Percentiles rank a stretch among this genome's conserved stretches.
phyloP scores from a whole-genome alignment of 2,329 filamentous ascomycete genomes.

The Chaetomium globosum region DNA sequence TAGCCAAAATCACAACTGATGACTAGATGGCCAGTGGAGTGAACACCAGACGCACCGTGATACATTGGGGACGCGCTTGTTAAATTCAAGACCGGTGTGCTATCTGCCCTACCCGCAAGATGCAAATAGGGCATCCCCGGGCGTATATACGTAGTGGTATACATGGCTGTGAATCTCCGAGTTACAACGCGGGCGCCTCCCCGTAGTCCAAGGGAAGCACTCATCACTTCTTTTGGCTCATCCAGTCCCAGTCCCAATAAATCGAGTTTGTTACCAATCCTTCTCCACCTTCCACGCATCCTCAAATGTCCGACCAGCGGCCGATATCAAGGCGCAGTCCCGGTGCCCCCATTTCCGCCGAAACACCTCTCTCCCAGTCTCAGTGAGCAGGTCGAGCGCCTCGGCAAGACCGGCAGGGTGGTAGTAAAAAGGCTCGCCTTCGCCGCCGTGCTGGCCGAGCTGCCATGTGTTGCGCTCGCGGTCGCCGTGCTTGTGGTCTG shows the following conservation, averaged over 20 bases:
- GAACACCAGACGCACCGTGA: too few relatives aligned
- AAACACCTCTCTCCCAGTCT: constrained; percentile 49
- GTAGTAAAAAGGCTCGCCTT: constrained; percentile 58
- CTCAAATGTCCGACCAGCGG: constrained; percentile 38
- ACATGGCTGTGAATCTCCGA: too few relatives aligned
- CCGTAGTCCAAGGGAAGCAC: neutral
- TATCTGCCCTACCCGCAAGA: too few relatives aligned
- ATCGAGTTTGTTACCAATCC: constrained; percentile 39
- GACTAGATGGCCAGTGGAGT: too few relatives aligned
- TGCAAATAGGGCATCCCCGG: too few relatives aligned
- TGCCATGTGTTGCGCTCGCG: constrained; percentile 57
- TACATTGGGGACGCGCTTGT: too few relatives aligned
- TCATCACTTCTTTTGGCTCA: neutral
- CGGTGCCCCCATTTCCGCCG: constrained; percentile 49
- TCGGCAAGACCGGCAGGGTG: constrained; percentile 50
- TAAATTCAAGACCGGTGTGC: too few relatives aligned
- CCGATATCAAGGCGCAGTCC: constrained; percentile 42
- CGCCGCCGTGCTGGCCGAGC: constrained; percentile 52
- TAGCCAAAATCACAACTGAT: too few relatives aligned
- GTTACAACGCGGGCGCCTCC: neutral
- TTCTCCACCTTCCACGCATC: constrained; percentile 46
- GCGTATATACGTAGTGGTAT: too few relatives aligned
- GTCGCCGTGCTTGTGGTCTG: constrained; percentile 47
- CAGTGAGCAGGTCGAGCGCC: constrained; percentile 50
- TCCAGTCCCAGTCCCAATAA: neutral